phyloP scores from a whole-genome alignment of 2,329 filamentous ascomycete genomes.

The Venturia asperata region DNA sequence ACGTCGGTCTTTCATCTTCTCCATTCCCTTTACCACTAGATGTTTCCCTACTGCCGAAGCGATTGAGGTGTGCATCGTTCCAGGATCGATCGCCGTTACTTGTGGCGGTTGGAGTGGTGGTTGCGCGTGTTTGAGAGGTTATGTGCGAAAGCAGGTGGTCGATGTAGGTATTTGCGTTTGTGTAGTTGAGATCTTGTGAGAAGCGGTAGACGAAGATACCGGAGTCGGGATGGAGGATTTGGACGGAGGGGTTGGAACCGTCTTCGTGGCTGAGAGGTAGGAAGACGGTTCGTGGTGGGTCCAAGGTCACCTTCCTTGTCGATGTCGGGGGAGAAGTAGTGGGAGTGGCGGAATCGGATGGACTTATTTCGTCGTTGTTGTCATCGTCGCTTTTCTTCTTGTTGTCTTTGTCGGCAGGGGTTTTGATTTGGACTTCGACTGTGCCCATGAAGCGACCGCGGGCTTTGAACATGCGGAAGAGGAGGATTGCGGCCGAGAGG shows the following conservation, averaged over 20 bases:
- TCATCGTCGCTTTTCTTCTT: neutral
- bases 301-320: neutral
- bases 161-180: conserved; percentile 10
- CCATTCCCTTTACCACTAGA: neutral
- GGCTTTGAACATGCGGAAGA: conserved; percentile 14
- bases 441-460: conserved; percentile 9
- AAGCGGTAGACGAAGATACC: conserved; percentile 18
- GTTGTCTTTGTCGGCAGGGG: neutral
- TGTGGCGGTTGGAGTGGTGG: neutral
- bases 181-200: conserved; percentile 13
- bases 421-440: neutral
- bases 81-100: conserved; percentile 3
- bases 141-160: neutral
- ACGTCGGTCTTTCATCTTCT: neutral
- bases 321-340: neutral
- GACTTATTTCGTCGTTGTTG: neutral
- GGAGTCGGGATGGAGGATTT: neutral
- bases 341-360: neutral
- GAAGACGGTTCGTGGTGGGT: neutral
- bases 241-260: conserved; percentile 8
- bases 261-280: conserved; percentile 1
- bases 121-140: neutral
- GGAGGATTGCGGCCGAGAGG: neutral
- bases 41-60: neutral
- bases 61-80: neutral